A percentile compares a stretch with the other conserved stretches of the same genome.
Evolutionary conservation across 306 rosid species (phyloP).

Genomic region (Delonix regia): DNA sequence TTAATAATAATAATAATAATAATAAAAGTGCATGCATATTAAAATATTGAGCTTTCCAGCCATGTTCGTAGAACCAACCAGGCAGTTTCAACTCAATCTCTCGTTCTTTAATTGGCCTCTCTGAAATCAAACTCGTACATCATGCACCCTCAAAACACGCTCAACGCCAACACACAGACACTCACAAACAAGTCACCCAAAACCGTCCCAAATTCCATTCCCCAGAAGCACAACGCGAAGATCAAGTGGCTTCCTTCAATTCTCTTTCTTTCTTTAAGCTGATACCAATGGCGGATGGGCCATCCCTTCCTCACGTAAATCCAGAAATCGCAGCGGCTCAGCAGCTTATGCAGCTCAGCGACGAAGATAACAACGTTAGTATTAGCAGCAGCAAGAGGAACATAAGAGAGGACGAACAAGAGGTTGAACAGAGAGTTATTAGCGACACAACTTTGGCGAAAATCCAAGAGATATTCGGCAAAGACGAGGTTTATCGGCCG

Average conservation of each 20-base stretch:
- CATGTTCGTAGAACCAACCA: slow-evolving; percentile 51
- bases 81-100: slow-evolving; percentile 41
- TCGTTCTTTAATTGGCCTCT: not conserved
- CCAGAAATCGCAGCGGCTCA: slow-evolving; percentile 55
- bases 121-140: slow-evolving; percentile 28
- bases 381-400: slow-evolving; percentile 6
- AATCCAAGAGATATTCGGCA: slow-evolving; percentile 65
- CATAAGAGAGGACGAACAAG: not conserved
- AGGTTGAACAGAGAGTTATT: slow-evolving; percentile 29
- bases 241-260: not conserved
- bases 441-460: slow-evolving; percentile 37
- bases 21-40: too few relatives aligned
- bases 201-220: not conserved
- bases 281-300: not conserved
- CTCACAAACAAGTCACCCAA: not conserved
- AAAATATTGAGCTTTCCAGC: not conserved
- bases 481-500: slow-evolving; percentile 39
- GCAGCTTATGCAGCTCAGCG: slow-evolving; percentile 61
- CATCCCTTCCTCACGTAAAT: not conserved
- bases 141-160: slow-evolving; percentile 50
- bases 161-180: not conserved
- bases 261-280: not conserved
- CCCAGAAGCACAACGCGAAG: not conserved
- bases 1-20: too few relatives aligned
- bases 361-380: slow-evolving; percentile 43